Conservation (phyloP, 441 rosid species). For the Adansonia grandidieri region DNA sequence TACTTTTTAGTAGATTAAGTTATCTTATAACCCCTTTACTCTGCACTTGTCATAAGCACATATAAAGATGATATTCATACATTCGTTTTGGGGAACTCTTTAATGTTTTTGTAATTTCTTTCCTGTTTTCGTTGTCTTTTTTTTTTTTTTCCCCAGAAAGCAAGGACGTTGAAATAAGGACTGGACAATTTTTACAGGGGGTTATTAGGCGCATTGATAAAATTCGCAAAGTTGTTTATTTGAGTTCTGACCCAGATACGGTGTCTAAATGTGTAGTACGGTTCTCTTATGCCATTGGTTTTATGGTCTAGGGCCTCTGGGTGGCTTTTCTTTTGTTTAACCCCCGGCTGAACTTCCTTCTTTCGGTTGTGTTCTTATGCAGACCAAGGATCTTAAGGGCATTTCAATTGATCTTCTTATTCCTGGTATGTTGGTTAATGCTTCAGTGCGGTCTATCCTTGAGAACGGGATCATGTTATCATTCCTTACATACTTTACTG, state of each 20-base stretch:
- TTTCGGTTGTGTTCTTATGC: constrained; percentile 35
- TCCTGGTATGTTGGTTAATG: constrained; percentile 97
- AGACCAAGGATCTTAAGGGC: constrained; percentile 91
- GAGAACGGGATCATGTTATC: constrained; percentile 89
- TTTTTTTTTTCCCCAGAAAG: constrained; percentile 43
- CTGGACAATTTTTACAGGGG: constrained; percentile 81
- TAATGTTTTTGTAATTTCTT: neutral
- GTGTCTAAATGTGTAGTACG: constrained; percentile 87
- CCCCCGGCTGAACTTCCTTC: constrained; percentile 1
- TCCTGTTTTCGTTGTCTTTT: constrained; percentile 19
- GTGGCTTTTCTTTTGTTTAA: constrained; percentile 15
- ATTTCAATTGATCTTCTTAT: constrained; percentile 90
- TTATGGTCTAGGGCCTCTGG: neutral
- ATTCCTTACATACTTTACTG: constrained; percentile 90
- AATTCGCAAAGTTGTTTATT: constrained; percentile 71
- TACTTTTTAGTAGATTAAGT: neutral
- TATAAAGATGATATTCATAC: neutral
- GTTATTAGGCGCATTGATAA: constrained; percentile 76
- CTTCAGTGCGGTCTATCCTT: constrained; percentile 86
- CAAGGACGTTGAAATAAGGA: constrained; percentile 46
- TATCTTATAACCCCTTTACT: neutral
- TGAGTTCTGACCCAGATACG: constrained; percentile 68
- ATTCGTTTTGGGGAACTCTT: constrained; percentile 8
- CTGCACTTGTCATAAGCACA: neutral
- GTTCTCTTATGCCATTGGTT: constrained; percentile 19